Evolutionary conservation across 345 rosid species (phyloP).

Genomic region (Noccaea bulbosa): DNA sequence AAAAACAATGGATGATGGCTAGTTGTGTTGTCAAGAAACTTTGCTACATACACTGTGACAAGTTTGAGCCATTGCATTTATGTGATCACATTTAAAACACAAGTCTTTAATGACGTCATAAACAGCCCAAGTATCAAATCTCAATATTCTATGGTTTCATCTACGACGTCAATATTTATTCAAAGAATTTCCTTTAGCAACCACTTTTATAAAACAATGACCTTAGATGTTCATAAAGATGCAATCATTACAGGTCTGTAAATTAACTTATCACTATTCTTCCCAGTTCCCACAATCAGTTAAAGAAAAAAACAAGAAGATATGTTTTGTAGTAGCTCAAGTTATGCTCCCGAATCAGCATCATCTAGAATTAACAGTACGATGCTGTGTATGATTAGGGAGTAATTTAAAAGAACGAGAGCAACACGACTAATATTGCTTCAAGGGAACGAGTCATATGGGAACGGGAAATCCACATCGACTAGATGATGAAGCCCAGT

Average conservation of each 20-base stretch:
- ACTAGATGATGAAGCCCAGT: constrained; percentile 83
- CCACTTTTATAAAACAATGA: no score
- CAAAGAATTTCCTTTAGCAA: no score
- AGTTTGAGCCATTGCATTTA: no score
- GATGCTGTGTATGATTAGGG: neutral
- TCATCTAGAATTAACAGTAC: neutral
- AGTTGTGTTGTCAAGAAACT: no score
- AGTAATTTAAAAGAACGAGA: neutral
- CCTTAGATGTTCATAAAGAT: constrained; percentile 87
- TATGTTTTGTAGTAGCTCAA: constrained; percentile 25
- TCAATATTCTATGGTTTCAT: no score
- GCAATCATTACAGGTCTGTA: constrained; percentile 98
- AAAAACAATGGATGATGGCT: no score
- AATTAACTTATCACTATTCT: constrained; percentile 66
- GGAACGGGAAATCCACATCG: constrained; percentile 70
- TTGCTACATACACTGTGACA: no score
- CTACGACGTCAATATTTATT: no score
- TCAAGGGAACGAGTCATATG: constrained; percentile 91
- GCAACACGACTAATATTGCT: constrained; percentile 71
- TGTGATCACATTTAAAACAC: no score
- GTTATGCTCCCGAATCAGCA: constrained; percentile 11
- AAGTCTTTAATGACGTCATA: no score
- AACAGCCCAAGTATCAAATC: no score
- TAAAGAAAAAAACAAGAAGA: neutral
- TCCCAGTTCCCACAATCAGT: constrained; percentile 8